Base-by-base conservation (phyloP, 1,139 yeast species). In the Candida sanyaensis region DNA sequence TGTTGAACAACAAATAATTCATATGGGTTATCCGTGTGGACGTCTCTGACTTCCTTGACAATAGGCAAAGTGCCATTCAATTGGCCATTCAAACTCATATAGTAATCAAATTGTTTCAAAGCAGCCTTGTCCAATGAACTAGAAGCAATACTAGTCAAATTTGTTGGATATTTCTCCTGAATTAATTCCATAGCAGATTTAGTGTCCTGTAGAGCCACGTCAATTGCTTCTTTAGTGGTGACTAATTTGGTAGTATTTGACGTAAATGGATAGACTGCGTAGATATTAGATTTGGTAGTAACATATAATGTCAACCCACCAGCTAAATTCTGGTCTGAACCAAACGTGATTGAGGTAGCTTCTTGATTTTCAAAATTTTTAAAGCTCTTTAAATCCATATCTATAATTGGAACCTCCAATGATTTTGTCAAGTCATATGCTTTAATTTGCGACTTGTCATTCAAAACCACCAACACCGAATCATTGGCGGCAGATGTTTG, bases 301-400 rank as follows among this genome's bases (percentile, higher is more conserved):
- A 73, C 56, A 52, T 74, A 75, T 43, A 75, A 63, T 0, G 77
- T 65, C 47, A 74, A 60, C 1, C 66, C 55, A 1, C 78, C 78
- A 6, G 62, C 48, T 32, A 74, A 56, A 46, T 59, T 60, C 2
- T 47, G 42, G 1, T 50, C 39, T 0, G 77, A 68, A 1, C 77
- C 80, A 57, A 71, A 73, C 0, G 68, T 45, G 5, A 75, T 68
- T 4, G 77, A 69, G 1, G 60, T 55, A 2, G 66, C 68, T 10
- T 56, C 55, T 26, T 49, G 46, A n/a, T 53, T 53, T 3, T 50
- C 42, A 17, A 46, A 49, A 1, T 48, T 47, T 13, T 41, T 46
- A 34, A 27, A 34, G 2, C n/a, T 34, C 17, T 34, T 37, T 43
- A 71, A 57, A 39, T 64, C 56, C 12, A 73, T 43, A 1, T 45